Evolutionary conservation across 768 basidiomycete species (phyloP).

Genomic region (Pulveroboletus sp.): DNA sequence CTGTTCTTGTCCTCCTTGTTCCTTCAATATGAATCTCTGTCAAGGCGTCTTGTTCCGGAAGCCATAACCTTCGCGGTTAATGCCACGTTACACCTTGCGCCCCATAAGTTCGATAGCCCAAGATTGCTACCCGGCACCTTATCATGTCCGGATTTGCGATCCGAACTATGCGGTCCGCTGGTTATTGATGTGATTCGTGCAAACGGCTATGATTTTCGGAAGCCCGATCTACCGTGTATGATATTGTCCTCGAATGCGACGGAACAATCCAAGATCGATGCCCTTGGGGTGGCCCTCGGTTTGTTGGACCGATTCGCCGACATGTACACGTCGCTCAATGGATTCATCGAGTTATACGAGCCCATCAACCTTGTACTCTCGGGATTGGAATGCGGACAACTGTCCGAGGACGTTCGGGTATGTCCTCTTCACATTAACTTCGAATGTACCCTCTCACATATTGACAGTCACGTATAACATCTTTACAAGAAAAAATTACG

Average conservation of each 20-base stretch:
- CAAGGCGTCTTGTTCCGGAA: slow-evolving; percentile 88
- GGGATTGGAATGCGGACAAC: slow-evolving; percentile 42
- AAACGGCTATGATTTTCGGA: slow-evolving; percentile 37
- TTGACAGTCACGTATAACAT: slow-evolving; percentile 45
- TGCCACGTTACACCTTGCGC: slow-evolving; percentile 69
- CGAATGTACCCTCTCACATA: slow-evolving; percentile 10
- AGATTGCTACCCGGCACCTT: slow-evolving; percentile 64
- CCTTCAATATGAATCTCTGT: slow-evolving; percentile 79
- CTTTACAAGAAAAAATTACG: slow-evolving; percentile 47
- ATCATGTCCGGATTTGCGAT: slow-evolving; percentile 66
- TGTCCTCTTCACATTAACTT: background rate
- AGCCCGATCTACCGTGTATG: slow-evolving; percentile 48
- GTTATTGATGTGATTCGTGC: slow-evolving; percentile 41
- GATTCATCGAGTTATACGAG: slow-evolving; percentile 81
- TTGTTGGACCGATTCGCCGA: slow-evolving; percentile 70
- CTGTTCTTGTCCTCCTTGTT: slow-evolving; percentile 87
- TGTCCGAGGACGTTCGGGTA: slow-evolving; percentile 60
- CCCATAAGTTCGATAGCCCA: slow-evolving; percentile 48
- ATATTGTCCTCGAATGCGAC: slow-evolving; percentile 28
- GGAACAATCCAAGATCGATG: slow-evolving; percentile 71
- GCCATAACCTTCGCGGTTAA: slow-evolving; percentile 79
- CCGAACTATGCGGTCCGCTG: slow-evolving; percentile 41
- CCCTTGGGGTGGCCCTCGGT: slow-evolving; percentile 59
- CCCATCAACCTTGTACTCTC: slow-evolving; percentile 64
- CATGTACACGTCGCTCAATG: slow-evolving; percentile 72